Evolutionary conservation across 768 basidiomycete species (phyloP).

Genomic region (Coprinopsis sp.): DNA sequence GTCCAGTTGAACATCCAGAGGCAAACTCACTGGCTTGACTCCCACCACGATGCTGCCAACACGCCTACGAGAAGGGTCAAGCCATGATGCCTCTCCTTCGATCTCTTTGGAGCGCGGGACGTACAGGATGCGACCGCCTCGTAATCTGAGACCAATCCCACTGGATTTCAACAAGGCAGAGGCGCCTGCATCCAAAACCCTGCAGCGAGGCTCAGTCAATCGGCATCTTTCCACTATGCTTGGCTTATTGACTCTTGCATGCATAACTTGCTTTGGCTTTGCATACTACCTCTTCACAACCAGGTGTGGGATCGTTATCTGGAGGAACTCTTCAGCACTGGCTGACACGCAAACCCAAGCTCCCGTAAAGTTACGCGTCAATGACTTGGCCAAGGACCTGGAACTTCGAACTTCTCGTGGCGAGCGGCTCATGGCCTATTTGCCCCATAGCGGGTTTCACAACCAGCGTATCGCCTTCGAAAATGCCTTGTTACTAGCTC

Average conservation of each 20-base stretch:
- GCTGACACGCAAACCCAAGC: constrained; percentile 14
- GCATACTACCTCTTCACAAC: constrained; percentile 64
- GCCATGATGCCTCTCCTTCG: constrained; percentile 50
- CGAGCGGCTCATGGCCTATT: constrained; percentile 60
- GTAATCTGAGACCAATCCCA: constrained; percentile 13
- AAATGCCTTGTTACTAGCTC: constrained; percentile 74
- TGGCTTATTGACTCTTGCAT: constrained; percentile 41
- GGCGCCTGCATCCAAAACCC: constrained; percentile 7
- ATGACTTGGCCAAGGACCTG: constrained; percentile 9
- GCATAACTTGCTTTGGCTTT: constrained; percentile 48
- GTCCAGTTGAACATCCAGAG: background rate
- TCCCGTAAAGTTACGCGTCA: background rate
- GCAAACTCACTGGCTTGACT: background rate
- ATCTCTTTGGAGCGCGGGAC: constrained; percentile 60
- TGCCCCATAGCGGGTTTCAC: constrained; percentile 82
- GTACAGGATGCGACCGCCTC: constrained; percentile 55
- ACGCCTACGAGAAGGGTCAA: background rate
- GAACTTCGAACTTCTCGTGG: constrained; percentile 13
- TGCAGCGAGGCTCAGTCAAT: constrained; percentile 12
- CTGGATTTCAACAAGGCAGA: background rate
- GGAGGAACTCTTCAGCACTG: constrained; percentile 20
- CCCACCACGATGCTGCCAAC: background rate
- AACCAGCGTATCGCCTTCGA: constrained; percentile 85
- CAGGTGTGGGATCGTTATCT: constrained; percentile 43
- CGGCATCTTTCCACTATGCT: constrained; percentile 37